These are phyloP conservation scores for Vitis hybrid DNA, from an alignment of 177 flowering plant species.

Conservation along the genomic window DNA sequence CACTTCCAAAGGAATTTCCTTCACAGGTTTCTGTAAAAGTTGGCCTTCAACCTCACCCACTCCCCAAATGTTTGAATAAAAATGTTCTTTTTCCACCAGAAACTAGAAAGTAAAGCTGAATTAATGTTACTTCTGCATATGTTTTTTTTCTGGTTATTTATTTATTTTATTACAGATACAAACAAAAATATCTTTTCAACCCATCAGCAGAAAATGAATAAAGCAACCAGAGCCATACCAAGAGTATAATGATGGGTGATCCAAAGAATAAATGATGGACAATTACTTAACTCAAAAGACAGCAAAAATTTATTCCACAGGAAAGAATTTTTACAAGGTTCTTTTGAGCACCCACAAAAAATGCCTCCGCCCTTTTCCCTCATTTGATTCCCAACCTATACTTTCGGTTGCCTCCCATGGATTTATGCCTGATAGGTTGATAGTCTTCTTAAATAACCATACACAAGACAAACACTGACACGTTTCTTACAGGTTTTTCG, in stretches of 20 bases:
- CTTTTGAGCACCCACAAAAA: constrained; percentile 26
- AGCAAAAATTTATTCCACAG: constrained; percentile 16
- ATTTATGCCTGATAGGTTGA: constrained; percentile 2
- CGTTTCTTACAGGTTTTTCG: not conserved
- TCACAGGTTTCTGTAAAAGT: no score
- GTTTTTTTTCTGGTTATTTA: not conserved
- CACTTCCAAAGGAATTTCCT: no score
- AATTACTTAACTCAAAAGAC: constrained; percentile 28
- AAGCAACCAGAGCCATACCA: not conserved
- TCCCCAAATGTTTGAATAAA: no score
- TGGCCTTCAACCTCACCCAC: no score
- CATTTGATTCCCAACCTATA: constrained; percentile 17
- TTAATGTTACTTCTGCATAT: not conserved
- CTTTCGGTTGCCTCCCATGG: constrained; percentile 14
- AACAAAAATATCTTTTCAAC: not conserved
- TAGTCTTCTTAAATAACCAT: constrained; percentile 1
- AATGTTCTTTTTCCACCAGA: no score
- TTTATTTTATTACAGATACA: not conserved
- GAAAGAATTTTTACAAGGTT: constrained; percentile 13
- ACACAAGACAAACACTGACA: constrained; percentile 5
- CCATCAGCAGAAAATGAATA: not conserved
- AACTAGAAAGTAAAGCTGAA: not conserved
- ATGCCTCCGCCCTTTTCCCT: constrained; percentile 2
- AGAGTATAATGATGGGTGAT: not conserved
- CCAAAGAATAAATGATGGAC: not conserved